phyloP scores from a whole-genome alignment of 2,329 filamentous ascomycete species.

The Aspergillus sp. region DNA sequence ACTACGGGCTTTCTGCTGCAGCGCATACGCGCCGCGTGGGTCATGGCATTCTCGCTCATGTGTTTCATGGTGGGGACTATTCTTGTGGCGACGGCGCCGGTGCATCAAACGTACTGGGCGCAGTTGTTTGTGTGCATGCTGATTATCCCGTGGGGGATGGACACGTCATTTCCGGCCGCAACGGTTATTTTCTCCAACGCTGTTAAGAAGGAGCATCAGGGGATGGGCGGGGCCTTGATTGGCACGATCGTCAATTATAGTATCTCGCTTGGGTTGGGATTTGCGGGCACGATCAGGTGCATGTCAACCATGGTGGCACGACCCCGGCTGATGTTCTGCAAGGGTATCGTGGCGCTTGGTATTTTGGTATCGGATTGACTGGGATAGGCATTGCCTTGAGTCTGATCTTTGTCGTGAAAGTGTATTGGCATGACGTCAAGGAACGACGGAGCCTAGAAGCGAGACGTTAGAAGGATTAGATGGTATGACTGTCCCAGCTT shows the following conservation, averaged over 20 bases:
- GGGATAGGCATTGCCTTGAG: slow-evolving; percentile 22
- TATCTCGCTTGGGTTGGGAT: slow-evolving; percentile 61
- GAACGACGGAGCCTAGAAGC: too few relatives aligned
- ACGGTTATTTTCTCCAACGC: slow-evolving; percentile 57
- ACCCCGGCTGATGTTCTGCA: slow-evolving; percentile 30
- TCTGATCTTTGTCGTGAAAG: slow-evolving; percentile 6
- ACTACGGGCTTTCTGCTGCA: not conserved
- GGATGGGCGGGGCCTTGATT: slow-evolving; percentile 53
- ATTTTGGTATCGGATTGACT: slow-evolving; percentile 33
- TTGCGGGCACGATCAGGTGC: slow-evolving; percentile 59
- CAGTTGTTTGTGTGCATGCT: slow-evolving; percentile 57
- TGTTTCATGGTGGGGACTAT: slow-evolving; percentile 38
- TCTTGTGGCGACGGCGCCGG: slow-evolving; percentile 43
- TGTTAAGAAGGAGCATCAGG: slow-evolving; percentile 44
- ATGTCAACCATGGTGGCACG: slow-evolving; percentile 37
- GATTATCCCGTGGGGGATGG: slow-evolving; percentile 60
- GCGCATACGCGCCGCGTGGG: not conserved
- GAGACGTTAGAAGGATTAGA: too few relatives aligned
- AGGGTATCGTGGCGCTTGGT: slow-evolving; percentile 39
- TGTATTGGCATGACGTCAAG: not conserved
- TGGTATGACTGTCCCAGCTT: too few relatives aligned
- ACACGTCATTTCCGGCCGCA: slow-evolving; percentile 62
- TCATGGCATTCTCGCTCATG: not conserved
- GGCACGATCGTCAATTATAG: slow-evolving; percentile 65
- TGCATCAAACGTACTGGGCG: slow-evolving; percentile 59